Base-by-base conservation (phyloP, 805 yeast species). In the Wickerhamomyces rabaulensis region DNA sequence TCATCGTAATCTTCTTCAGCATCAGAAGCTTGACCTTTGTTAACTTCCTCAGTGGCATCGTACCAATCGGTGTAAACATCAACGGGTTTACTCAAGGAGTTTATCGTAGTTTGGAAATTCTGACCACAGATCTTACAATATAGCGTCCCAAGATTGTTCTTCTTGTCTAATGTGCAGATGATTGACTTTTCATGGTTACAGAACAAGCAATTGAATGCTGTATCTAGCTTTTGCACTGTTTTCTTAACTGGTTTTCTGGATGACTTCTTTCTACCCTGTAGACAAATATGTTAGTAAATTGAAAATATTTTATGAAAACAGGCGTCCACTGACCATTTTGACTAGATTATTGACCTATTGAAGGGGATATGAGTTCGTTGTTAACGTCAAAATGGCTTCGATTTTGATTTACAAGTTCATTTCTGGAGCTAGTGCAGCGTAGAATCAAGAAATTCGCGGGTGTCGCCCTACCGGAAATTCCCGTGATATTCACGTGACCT, bases 51-150 rank as follows among this genome's bases (percentile, higher is more conserved):
- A 0, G 92, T 94, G 44, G 98, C 98, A 71, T 92, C 99, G 44
- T 89, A 89, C 99, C 99, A 92, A 64, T 92, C 98, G 42, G 95
- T 84, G 63, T 92, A 92, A 15, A 92, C 86, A 67, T 92, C 99
- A 38, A 92, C 90, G 0, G 99, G 96, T 48, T 87, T 96, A 15
- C 89, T 80, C 15, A 73, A 55, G 1, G 70, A 79, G 64, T 88
- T 88, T 55, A 91, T 88, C 41, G 90, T 80, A 4, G 95, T 80
- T 64, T 91, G 97, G 71, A 94, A 92, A 35, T 80, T 77, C 65
- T 91, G 97, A 0, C 97, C 97, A 64, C 99, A 92, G 29, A 90
- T 84, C 62, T 94, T 94, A 66, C 99, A 92, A 52, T 79, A 81
- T 49, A 94, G 68, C 21, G 84, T 80, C 20, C 98, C 99, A 40